phyloP scores from a whole-genome alignment of 768 basidiomycete species.

The Podaxis carcinomalis region DNA sequence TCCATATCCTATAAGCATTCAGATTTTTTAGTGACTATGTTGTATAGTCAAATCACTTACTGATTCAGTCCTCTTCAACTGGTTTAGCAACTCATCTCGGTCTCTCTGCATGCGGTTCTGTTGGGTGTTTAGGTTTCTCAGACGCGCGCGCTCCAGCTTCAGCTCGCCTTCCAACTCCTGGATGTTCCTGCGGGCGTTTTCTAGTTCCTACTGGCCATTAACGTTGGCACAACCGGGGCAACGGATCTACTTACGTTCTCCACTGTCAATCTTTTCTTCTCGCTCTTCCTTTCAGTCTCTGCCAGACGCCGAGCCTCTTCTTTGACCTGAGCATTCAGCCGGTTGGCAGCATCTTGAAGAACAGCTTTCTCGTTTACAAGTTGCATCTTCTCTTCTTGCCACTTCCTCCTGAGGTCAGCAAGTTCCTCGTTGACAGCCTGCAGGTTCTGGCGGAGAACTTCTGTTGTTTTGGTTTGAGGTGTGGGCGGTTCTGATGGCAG shows the following conservation, averaged over 20 bases:
- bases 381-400: slow-evolving; percentile 63
- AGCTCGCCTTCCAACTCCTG: slow-evolving; percentile 68
- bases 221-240: neutral
- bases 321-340: slow-evolving; percentile 61
- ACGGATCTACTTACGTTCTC: slow-evolving; percentile 45
- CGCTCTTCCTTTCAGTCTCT: slow-evolving; percentile 48
- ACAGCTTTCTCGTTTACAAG: slow-evolving; percentile 68
- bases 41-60: slow-evolving; percentile 33
- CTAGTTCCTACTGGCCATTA: slow-evolving; percentile 52
- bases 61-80: slow-evolving; percentile 68
- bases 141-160: slow-evolving; percentile 62
- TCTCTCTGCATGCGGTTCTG: slow-evolving; percentile 61
- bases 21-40: neutral
- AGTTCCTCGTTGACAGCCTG: slow-evolving; percentile 61
- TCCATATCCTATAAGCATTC: slow-evolving; percentile 62
- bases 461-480: slow-evolving; percentile 63
- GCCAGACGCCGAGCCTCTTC: slow-evolving; percentile 50
- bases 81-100: slow-evolving; percentile 55
- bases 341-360: slow-evolving; percentile 66
- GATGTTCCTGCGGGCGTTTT: slow-evolving; percentile 59
- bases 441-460: slow-evolving; percentile 57
- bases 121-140: slow-evolving; percentile 60
- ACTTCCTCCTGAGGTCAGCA: slow-evolving; percentile 58
- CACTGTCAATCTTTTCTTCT: slow-evolving; percentile 43
- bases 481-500: slow-evolving; percentile 60